Evolutionary conservation across 208 protist species (phyloP).

Genomic region (Crithidia mellificae): DNA sequence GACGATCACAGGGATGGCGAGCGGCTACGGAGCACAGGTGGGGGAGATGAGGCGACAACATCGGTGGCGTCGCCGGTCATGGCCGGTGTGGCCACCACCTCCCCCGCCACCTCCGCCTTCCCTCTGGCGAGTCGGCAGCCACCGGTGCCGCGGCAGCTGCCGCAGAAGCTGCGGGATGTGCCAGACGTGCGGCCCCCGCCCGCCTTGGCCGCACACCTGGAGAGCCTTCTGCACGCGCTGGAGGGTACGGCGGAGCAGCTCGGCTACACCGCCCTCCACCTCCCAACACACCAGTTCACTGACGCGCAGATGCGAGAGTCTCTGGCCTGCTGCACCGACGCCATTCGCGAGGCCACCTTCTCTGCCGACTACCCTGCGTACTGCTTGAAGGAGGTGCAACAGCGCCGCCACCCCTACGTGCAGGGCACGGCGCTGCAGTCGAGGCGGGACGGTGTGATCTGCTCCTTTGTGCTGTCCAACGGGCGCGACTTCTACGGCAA

Average conservation of each 20-base stretch:
- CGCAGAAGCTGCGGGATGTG: constrained; percentile 70
- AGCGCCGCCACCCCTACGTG: constrained; percentile 57
- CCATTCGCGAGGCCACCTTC: constrained; percentile 74
- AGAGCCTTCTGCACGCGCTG: constrained; percentile 25
- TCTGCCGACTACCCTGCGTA: constrained; percentile 74
- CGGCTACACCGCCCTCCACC: constrained; percentile 54
- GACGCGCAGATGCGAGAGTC: constrained; percentile 47
- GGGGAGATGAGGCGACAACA: neutral
- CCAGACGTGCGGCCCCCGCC: constrained; percentile 46
- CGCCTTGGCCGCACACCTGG: constrained; percentile 29
- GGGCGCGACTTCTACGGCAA: constrained; percentile 87
- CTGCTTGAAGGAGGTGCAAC: constrained; percentile 67
- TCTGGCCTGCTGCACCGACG: constrained; percentile 62
- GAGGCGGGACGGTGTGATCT: constrained; percentile 20
- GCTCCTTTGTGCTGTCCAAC: constrained; percentile 73
- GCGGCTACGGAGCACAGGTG: too few relatives aligned
- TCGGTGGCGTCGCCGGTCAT: neutral
- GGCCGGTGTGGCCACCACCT: constrained; percentile 10
- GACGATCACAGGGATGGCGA: neutral
- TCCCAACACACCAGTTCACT: constrained; percentile 47
- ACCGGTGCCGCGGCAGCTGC: constrained; percentile 50
- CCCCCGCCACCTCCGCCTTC: constrained; percentile 5
- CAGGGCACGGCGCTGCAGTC: constrained; percentile 63
- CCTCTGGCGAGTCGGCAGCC: constrained; percentile 27
- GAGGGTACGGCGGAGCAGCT: constrained; percentile 32